Evolutionary conservation across 2,329 filamentous ascomycete species (phyloP).

Genomic region (Cladosporium sp.): DNA sequence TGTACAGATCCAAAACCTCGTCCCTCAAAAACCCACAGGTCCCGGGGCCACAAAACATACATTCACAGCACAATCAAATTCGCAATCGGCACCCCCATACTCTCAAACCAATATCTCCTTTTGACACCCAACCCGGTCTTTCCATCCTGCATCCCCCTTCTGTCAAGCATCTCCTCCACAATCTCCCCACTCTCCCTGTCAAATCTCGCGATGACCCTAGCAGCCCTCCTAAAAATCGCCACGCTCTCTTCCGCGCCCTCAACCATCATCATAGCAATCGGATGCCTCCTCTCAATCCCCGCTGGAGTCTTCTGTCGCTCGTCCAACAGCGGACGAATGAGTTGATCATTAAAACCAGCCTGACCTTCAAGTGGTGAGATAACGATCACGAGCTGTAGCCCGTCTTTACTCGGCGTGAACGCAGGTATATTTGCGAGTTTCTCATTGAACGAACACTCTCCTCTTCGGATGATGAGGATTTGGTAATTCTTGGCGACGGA

Average conservation of each 20-base stretch:
- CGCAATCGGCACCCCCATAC: constrained; percentile 70
- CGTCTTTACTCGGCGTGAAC: constrained; percentile 52
- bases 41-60: no score
- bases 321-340: constrained; percentile 69
- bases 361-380: constrained; percentile 58
- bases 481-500: constrained; percentile 58
- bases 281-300: constrained; percentile 65
- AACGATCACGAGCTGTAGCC: constrained; percentile 77
- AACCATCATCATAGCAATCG: constrained; percentile 80
- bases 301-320: constrained; percentile 65
- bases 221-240: constrained; percentile 58
- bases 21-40: no score
- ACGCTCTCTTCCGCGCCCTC: constrained; percentile 66
- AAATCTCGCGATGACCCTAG: constrained; percentile 24
- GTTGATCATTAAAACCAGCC: constrained; percentile 25
- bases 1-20: no score
- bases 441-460: constrained; percentile 75
- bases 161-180: constrained; percentile 10
- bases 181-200: constrained; percentile 17
- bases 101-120: constrained; percentile 74
- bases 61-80: constrained; percentile 63
- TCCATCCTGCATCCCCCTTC: not conserved
- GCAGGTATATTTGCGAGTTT: constrained; percentile 84
- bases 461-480: constrained; percentile 75
- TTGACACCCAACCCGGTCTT: constrained; percentile 64